Conservation (phyloP, 1,284 basidiomycete genomes). For the Apiotrichum brassicae region DNA sequence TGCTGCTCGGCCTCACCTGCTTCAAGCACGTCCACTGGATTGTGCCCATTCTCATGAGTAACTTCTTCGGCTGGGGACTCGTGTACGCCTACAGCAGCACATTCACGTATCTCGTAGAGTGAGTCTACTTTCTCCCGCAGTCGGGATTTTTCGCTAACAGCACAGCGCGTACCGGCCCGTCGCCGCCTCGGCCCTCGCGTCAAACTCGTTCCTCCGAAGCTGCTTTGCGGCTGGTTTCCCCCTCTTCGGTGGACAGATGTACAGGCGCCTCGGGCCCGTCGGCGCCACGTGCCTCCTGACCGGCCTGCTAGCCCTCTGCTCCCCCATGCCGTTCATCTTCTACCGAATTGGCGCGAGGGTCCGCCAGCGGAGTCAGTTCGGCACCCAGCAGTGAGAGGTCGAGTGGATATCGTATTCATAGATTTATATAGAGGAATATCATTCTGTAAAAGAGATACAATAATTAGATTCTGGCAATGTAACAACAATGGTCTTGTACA, state of each 20-base stretch:
- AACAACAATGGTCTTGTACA: no score
- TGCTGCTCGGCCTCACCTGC: constrained; percentile 67
- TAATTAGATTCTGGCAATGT: no score
- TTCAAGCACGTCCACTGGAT: constrained; percentile 64
- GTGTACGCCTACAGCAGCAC: constrained; percentile 61
- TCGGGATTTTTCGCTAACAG: background rate
- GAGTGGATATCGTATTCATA: background rate
- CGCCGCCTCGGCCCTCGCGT: constrained; percentile 68
- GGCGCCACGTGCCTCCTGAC: constrained; percentile 71
- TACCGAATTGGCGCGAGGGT: constrained; percentile 39
- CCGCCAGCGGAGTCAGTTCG: constrained; percentile 16
- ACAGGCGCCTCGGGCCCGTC: constrained; percentile 56
- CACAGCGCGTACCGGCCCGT: constrained; percentile 66
- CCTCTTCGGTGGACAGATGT: constrained; percentile 49
- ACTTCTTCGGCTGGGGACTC: constrained; percentile 44
- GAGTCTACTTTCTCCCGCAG: background rate
- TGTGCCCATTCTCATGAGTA: constrained; percentile 25
- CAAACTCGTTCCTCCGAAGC: constrained; percentile 62
- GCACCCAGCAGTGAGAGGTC: background rate
- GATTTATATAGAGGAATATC: background rate
- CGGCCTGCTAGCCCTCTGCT: constrained; percentile 60
- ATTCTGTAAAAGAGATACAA: no score
- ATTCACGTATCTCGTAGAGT: constrained; percentile 54
- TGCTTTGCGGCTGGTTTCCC: constrained; percentile 67
- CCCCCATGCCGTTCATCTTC: constrained; percentile 59